phyloP scores from a whole-genome alignment of 2,329 filamentous ascomycete genomes.

The Fusarium torreyae region DNA sequence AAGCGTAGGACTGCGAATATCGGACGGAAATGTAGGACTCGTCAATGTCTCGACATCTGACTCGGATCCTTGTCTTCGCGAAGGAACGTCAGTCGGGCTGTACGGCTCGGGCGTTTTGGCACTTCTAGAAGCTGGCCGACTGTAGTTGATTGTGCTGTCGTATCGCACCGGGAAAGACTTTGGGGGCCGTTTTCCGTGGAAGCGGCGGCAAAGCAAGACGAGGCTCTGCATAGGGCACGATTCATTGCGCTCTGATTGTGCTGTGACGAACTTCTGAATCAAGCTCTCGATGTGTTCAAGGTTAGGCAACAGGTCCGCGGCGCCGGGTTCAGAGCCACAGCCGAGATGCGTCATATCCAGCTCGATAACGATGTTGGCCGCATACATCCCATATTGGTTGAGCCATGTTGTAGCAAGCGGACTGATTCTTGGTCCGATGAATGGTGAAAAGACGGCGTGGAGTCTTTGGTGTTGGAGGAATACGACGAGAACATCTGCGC shows the following conservation, averaged over 20 bases:
- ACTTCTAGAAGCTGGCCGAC: conserved; percentile 26
- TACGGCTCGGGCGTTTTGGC: conserved; percentile 19
- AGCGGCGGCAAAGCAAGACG: conserved; percentile 56
- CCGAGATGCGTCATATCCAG: conserved; percentile 59
- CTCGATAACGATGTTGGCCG: conserved; percentile 58
- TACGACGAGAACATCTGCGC: conserved; percentile 56
- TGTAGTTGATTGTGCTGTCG: conserved; percentile 15
- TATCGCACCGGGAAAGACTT: conserved; percentile 1
- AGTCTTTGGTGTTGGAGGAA: conserved; percentile 56
- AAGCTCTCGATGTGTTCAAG: conserved; percentile 48
- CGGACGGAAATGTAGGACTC: not conserved
- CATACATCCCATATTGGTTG: conserved; percentile 54
- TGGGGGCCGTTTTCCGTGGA: conserved; percentile 47
- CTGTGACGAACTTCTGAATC: conserved; percentile 50
- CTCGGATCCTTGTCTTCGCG: not conserved
- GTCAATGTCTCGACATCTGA: not conserved
- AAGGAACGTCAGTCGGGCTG: conserved; percentile 5
- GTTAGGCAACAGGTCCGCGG: conserved; percentile 45
- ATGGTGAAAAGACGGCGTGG: conserved; percentile 59
- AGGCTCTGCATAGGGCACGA: conserved; percentile 50
- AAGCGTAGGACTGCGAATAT: conserved; percentile 4
- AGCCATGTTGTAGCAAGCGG: conserved; percentile 57
- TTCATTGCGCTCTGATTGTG: conserved; percentile 42
- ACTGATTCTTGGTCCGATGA: conserved; percentile 51
- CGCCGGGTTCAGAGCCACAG: conserved; percentile 50